Base-by-base conservation (phyloP, 345 rosid species). In the Trapa incisa region DNA sequence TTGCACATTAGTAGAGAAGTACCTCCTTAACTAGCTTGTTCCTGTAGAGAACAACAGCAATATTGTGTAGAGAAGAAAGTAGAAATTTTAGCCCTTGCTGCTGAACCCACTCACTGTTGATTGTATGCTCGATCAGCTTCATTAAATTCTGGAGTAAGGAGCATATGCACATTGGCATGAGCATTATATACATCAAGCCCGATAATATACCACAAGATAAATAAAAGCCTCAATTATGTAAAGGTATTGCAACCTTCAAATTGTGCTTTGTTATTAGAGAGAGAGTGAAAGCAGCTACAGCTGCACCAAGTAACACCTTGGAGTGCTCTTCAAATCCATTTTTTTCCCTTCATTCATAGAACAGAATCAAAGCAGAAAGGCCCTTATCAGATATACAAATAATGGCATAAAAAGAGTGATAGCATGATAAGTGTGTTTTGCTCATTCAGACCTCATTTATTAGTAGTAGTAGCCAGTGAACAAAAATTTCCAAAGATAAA, bases 241-340 rank as follows among this genome's bases (percentile, higher is more conserved):
- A 53, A 4, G 72, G 75, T 37, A 52, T 61, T 53, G 60, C 68
- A 73, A 94, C 99, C 97, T 82, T 75, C 61, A 83, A 65, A 66
- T 78, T 80, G 75, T 41, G 72, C 74, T 85, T 79, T 54, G 84
- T 80, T 65, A 74, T 75, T 72, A 86, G 65, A 50, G 95, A 85
- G 73, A 94, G 80, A 70, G 78, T 79, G 73, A 91, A 88, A 65
- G 95, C 89, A 79, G 87, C 96, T 67, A 87, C 82, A 71, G 84
- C 74, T 68, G 80, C 80, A 73, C 70, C 72, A 47, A 77, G 76
- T 66, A 88, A 53, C 41, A 78, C 76, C 72, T 84, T 86, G 75
- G 67, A 43, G 35, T 61, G 73, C 65, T 78, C 82, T 73, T 83
- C 85, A 76, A 67, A 76, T 74, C 70, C 81, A 71, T 74, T 79